These are phyloP conservation scores for Thelephora ganbajun DNA, from an alignment of 768 basidiomycete genomes.

Conservation along the genomic window DNA sequence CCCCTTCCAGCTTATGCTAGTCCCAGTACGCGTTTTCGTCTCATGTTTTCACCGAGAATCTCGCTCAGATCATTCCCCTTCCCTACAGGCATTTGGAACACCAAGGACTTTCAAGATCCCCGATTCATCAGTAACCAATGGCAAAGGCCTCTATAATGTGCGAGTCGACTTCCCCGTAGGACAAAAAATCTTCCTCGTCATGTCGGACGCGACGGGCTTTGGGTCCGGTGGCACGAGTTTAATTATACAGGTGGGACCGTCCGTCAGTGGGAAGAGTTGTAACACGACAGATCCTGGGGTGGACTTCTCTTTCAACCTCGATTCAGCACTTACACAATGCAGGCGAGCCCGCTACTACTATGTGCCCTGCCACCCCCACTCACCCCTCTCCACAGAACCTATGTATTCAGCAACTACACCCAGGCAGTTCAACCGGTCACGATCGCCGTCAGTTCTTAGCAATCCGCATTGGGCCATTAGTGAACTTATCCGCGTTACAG, in stretches of 20 bases:
- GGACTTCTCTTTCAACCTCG: conserved; percentile 35
- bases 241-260: conserved; percentile 32
- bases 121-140: conserved; percentile 34
- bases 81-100: conserved; percentile 33
- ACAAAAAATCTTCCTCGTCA: conserved; percentile 35
- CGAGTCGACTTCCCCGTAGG: conserved; percentile 28
- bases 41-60: background rate
- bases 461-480: background rate
- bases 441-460: conserved; percentile 9
- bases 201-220: conserved; percentile 65
- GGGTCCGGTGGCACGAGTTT: conserved; percentile 46
- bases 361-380: background rate
- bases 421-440: conserved; percentile 14
- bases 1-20: conserved; percentile 35
- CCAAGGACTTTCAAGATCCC: conserved; percentile 45
- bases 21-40: conserved; percentile 29
- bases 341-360: conserved; percentile 20
- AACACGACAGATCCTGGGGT: conserved; percentile 30
- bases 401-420: conserved; percentile 6
- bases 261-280: conserved; percentile 30
- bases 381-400: conserved; percentile 2
- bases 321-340: conserved; percentile 46
- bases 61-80: conserved; percentile 3
- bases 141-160: conserved; percentile 35
- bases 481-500: conserved; percentile 4